These are phyloP conservation scores for Phytophthora macrochlamydospora DNA, from an alignment of 352 stramenopile species.

Conservation along the genomic window DNA sequence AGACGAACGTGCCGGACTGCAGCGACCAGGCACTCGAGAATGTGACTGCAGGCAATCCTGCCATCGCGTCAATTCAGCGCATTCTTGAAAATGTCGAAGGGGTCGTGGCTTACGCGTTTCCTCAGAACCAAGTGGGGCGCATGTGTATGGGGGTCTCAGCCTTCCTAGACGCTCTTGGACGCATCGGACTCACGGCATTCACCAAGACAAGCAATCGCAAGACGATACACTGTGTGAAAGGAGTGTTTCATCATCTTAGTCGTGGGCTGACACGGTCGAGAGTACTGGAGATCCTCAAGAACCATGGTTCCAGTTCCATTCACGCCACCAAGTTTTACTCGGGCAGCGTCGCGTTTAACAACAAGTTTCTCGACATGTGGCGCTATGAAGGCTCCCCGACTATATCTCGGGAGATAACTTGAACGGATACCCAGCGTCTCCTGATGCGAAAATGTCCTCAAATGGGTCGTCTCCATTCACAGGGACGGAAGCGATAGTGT, in stretches of 20 bases:
- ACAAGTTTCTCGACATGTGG: slow-evolving; percentile 86
- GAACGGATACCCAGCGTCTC: slow-evolving; percentile 19
- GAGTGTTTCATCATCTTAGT: slow-evolving; percentile 77
- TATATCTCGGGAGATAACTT: slow-evolving; percentile 63
- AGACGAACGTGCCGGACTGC: slow-evolving; percentile 5
- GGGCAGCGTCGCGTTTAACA: slow-evolving; percentile 76
- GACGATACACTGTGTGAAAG: slow-evolving; percentile 73
- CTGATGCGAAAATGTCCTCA: slow-evolving; percentile 13
- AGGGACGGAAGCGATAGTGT: slow-evolving; percentile 30
- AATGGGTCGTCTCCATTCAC: slow-evolving; percentile 7
- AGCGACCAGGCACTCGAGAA: slow-evolving; percentile 9
- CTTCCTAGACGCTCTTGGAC: slow-evolving; percentile 68
- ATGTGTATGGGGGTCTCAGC: slow-evolving; percentile 75
- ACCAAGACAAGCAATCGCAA: slow-evolving; percentile 47
- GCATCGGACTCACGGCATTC: slow-evolving; percentile 58
- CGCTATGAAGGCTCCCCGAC: slow-evolving; percentile 75
- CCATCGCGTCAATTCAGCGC: slow-evolving; percentile 42
- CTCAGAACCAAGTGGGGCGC: slow-evolving; percentile 54
- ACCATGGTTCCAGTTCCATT: slow-evolving; percentile 66
- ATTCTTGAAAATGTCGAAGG: slow-evolving; percentile 53
- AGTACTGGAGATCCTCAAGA: slow-evolving; percentile 71
- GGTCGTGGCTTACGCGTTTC: slow-evolving; percentile 50
- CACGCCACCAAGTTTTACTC: slow-evolving; percentile 77
- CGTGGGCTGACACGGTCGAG: slow-evolving; percentile 65
- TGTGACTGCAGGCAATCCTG: slow-evolving; percentile 2